Base-by-base conservation (phyloP, 495 filamentous ascomycete genomes). In the Parathielavia hyrcaniae region DNA sequence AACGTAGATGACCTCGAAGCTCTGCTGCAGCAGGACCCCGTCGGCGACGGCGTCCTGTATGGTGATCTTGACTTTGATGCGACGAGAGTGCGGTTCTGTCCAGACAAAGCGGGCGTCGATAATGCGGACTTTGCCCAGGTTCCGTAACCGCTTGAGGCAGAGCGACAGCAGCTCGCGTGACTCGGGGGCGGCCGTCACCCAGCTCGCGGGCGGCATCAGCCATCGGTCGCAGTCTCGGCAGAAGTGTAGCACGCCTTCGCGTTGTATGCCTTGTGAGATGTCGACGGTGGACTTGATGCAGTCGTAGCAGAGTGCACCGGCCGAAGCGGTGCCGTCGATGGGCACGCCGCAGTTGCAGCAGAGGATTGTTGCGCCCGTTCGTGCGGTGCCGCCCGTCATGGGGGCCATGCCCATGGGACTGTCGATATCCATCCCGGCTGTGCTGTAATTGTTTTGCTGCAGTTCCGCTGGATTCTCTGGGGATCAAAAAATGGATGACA, bases 71-170 rank as follows among this genome's bases (percentile, higher is more conserved):
- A 98, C 84, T 68, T 88, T 91, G 51, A 98, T 79, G 64, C 93
- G 77, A 65, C 89, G 78, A 50, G 89, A 95, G 76, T 98, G 93
- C 8, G 93, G 93, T 73, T 98, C 93, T 4, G 93, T 98, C 93
- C 93, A 98, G 62, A 96, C 89, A 69, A 98, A 98, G 64, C 83
- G 87, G 38, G 93, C 93, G 64, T 98, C 93, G 67, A 93, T 90
- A 60, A 98, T 91, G 43, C 93, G 79, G 54, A 95, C 88, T 74
- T 89, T 93, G 64, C 81, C 79, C 55, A 98, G 71, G 40, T 91
- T 90, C 51, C 83, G 78, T 55, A 98, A 71, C 65, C 87, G 88
- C 65, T 87, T 81, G 53, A 98, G 73, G 75, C 93, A 98, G 32
- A 97, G 70, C 12, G 93, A 91, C 26, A 98, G 76, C 44, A 98